These are phyloP conservation scores for Nothophoma quercina DNA, from an alignment of 2,329 filamentous ascomycete genomes.

Conservation along the genomic window DNA sequence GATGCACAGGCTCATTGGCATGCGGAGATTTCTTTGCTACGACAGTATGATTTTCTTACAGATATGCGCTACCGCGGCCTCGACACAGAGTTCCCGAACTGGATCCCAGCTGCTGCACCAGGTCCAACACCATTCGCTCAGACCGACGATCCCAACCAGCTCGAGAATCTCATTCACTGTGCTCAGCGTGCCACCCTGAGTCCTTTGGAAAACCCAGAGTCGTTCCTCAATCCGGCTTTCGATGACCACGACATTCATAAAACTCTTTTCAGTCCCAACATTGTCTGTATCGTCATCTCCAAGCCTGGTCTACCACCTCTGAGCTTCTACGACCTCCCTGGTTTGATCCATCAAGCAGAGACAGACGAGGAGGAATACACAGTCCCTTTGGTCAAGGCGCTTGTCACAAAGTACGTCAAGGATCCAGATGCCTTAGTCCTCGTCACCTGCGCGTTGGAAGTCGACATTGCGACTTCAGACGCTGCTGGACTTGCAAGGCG, in stretches of 20 bases:
- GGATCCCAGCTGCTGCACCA: conserved; percentile 58
- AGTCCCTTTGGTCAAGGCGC: conserved; percentile 73
- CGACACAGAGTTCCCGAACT: conserved; percentile 68
- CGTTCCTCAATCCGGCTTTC: conserved; percentile 43
- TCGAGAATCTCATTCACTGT: conserved; percentile 73
- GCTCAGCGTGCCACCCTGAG: conserved; percentile 82
- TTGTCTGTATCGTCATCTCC: conserved; percentile 78
- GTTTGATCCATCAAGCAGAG: conserved; percentile 76
- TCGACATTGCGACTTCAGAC: conserved; percentile 77
- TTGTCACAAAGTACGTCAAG: conserved; percentile 74
- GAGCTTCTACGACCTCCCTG: conserved; percentile 85
- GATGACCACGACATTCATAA: conserved; percentile 38
- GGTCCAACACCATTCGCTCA: conserved; percentile 67
- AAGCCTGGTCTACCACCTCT: conserved; percentile 75
- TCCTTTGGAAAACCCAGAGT: conserved; percentile 60
- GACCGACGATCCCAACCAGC: conserved; percentile 66
- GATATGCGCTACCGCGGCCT: conserved; percentile 40
- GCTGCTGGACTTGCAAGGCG: conserved; percentile 65
- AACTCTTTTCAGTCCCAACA: conserved; percentile 81
- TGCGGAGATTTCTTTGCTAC: conserved; percentile 71
- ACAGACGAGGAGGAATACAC: conserved; percentile 57
- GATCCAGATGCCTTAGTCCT: conserved; percentile 77
- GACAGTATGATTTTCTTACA: conserved; percentile 66
- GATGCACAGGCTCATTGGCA: conserved; percentile 62
- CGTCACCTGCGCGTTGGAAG: conserved; percentile 78